Evolutionary conservation across 305 asterid species (phyloP).

Genomic region (Solanum hybrid): DNA sequence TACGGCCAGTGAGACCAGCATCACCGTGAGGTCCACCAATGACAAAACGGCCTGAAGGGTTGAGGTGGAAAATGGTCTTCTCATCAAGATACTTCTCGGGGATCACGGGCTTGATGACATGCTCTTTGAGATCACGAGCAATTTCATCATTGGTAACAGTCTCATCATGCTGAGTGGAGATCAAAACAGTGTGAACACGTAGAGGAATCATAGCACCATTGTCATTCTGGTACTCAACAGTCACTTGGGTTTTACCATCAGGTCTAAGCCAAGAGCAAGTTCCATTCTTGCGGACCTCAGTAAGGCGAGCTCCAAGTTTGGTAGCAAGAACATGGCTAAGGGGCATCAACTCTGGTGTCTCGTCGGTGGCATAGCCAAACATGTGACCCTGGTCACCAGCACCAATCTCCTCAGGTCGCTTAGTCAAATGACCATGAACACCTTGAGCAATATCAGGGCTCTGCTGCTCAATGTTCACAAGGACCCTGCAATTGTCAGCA

Average conservation of each 20-base stretch:
- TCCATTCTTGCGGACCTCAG: constrained; percentile 42
- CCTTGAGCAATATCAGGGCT: constrained; percentile 53
- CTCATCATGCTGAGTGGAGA: constrained; percentile 56
- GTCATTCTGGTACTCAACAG: constrained; percentile 43
- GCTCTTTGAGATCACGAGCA: constrained; percentile 46
- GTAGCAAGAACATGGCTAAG: constrained; percentile 53
- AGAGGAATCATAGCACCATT: constrained; percentile 50
- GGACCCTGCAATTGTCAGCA: constrained; percentile 47
- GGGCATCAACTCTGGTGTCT: constrained; percentile 50
- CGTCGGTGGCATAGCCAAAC: constrained; percentile 50
- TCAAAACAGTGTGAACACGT: constrained; percentile 45
- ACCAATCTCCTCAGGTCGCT: constrained; percentile 49
- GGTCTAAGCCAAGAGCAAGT: constrained; percentile 55
- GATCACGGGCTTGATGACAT: constrained; percentile 40
- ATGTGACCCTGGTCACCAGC: constrained; percentile 67
- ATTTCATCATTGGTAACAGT: constrained; percentile 50
- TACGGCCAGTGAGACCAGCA: constrained; percentile 64
- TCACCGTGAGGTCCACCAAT: constrained; percentile 65
- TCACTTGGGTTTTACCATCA: constrained; percentile 54
- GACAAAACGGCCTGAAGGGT: constrained; percentile 58
- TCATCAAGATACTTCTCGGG: constrained; percentile 42
- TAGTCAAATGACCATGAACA: constrained; percentile 54
- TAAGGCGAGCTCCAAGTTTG: constrained; percentile 42
- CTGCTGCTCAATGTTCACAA: constrained; percentile 45
- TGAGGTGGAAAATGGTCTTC: constrained; percentile 46